Evolutionary conservation across 805 yeast species (phyloP), one percentile per base, ranked within the genome.

Genomic region (Torulaspora indica): DNA sequence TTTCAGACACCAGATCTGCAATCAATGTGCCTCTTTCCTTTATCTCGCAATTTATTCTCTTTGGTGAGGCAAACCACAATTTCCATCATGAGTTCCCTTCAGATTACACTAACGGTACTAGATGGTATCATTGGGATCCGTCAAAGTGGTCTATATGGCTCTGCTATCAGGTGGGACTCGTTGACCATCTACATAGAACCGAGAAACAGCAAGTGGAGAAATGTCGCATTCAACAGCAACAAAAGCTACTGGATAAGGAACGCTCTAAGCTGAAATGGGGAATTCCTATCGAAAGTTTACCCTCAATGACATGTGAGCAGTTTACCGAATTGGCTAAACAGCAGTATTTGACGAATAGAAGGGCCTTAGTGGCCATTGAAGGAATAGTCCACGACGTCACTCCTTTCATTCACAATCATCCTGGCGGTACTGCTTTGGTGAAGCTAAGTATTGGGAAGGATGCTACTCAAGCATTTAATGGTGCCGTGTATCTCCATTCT

Each of bases 1-100:
- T 77, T 61, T 85, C 81, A 55, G 85, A 79, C 62, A 76, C 79
- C 36, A 83, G 84, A 56, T 78, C 95, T 46, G 91, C 79, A 55
- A 75, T 76, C 60, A 85, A 78, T 71, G 88, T 52, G 23, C 52
- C 55, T 74, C 59, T 78, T 45, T 49, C 56, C 3, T 37, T 81
- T 13, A 62, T 78, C 38, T 75, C 81, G 20, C 80, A 81, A 17
- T 59, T 79, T 12, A 71, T 86, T 12, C 83, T 96, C 0, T 80
- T 84, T 59, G 98, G 98, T 9, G 96, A 90, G 67, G 91, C 95
- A 4, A 80, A 80, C 66, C 95, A 88, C 65, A 90, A 89, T 68
- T 91, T 85, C 70, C 98, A 90, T 69, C 96, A 91, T 69, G 96
- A 88, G 68, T 90, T 90, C 66, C 95, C 96, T 5, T 81, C 84